phyloP scores from a whole-genome alignment of 768 basidiomycete genomes.

The Hirschioporus abietinus region DNA sequence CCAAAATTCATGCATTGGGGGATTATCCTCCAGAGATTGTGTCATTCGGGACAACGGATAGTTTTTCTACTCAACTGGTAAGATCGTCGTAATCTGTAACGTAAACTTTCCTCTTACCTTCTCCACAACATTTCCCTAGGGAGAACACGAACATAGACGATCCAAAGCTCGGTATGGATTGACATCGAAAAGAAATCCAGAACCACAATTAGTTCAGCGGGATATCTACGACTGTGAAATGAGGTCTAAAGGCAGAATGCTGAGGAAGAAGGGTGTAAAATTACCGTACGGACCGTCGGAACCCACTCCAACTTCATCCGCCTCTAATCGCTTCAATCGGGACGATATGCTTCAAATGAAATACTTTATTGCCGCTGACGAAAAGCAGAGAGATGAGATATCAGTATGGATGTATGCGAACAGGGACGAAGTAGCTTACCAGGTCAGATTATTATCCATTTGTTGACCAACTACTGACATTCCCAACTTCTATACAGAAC shows the following conservation, averaged over 20 bases:
- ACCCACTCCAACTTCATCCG: too few relatives aligned
- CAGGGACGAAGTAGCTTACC: too few relatives aligned
- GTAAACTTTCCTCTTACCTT: neutral
- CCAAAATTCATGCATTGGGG: conserved; percentile 32
- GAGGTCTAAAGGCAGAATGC: neutral
- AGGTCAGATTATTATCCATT: too few relatives aligned
- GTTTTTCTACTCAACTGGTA: conserved; percentile 29
- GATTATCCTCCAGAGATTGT: conserved; percentile 26
- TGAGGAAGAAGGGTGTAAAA: neutral
- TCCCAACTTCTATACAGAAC: conserved; percentile 8
- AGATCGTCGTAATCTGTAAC: conserved; percentile 5
- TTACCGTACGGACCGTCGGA: too few relatives aligned
- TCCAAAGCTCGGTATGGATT: conserved; percentile 11
- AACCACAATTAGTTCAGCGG: neutral
- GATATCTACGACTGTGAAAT: neutral
- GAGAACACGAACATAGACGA: conserved; percentile 16
- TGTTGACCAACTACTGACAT: too few relatives aligned
- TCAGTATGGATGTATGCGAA: too few relatives aligned
- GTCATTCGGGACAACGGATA: conserved; percentile 30
- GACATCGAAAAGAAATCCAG: neutral
- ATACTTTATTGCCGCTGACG: too few relatives aligned
- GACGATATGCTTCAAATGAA: too few relatives aligned
- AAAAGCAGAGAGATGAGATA: too few relatives aligned
- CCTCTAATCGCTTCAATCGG: too few relatives aligned
- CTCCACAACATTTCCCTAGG: conserved; percentile 9